Evolutionary conservation across 176 grass and related monocot genomes (phyloP).

Genomic region (Areca catechu): DNA sequence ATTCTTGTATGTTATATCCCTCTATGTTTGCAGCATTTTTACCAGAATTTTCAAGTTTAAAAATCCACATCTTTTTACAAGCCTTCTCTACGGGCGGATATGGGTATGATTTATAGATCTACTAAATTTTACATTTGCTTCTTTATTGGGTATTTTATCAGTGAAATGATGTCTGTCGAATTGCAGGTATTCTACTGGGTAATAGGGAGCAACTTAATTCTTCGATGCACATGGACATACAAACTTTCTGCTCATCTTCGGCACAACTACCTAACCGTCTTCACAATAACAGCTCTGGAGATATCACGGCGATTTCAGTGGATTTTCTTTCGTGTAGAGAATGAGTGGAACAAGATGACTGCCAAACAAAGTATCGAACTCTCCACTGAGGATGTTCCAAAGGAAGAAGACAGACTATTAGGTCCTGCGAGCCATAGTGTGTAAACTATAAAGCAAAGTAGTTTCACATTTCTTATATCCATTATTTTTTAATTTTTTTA

Average conservation of each 20-base stretch:
- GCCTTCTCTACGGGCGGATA: slow-evolving; percentile 47
- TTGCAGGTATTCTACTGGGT: slow-evolving; percentile 84
- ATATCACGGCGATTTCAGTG: slow-evolving; percentile 86
- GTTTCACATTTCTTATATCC: no score
- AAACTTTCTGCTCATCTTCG: slow-evolving; percentile 97
- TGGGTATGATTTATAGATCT: slow-evolving; percentile 40
- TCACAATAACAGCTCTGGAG: slow-evolving; percentile 70
- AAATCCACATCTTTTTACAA: slow-evolving; percentile 49
- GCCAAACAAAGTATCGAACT: slow-evolving; percentile 65
- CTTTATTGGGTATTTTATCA: not conserved
- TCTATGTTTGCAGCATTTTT: slow-evolving; percentile 51
- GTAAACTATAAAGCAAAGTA: no score
- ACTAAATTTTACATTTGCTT: not conserved
- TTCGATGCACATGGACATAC: slow-evolving; percentile 96
- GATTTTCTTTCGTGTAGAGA: slow-evolving; percentile 96
- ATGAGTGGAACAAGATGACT: slow-evolving; percentile 95
- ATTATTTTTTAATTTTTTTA: no score
- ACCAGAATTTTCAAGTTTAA: slow-evolving; percentile 93
- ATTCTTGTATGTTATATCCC: not conserved
- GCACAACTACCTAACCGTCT: slow-evolving; percentile 91
- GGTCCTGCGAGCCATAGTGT: slow-evolving; percentile 44
- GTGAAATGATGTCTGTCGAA: not conserved
- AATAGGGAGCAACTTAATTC: slow-evolving; percentile 77
- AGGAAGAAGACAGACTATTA: slow-evolving; percentile 59
- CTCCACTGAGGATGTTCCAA: slow-evolving; percentile 38